Conservation (phyloP, 371 early-diverging fungal species). For the Dinochytrium kinnereticum region DNA sequence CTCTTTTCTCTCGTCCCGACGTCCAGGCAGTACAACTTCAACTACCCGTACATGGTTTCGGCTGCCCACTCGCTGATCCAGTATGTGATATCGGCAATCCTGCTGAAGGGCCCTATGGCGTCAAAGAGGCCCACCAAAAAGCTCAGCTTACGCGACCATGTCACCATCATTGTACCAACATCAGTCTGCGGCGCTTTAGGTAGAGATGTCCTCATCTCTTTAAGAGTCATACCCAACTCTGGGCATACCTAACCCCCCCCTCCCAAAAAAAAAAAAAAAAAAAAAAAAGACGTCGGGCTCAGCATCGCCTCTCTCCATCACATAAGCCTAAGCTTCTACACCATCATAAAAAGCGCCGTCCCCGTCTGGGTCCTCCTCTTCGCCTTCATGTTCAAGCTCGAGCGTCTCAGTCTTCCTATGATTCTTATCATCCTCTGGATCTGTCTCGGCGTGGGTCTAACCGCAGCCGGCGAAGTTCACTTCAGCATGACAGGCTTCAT, state of each 20-base stretch:
- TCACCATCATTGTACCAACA: slow-evolving; percentile 18
- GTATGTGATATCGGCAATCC: slow-evolving; percentile 11
- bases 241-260: too few species aligned
- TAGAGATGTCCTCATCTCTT: neutral
- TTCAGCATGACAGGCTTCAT: slow-evolving; percentile 73
- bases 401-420: slow-evolving; percentile 63
- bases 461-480: slow-evolving; percentile 68
- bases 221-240: too few species aligned
- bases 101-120: slow-evolving; percentile 9
- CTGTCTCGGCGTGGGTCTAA: slow-evolving; percentile 81
- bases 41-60: slow-evolving; percentile 30
- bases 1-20: too few species aligned
- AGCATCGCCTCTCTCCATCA: slow-evolving; percentile 37
- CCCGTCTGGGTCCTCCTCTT: slow-evolving; percentile 90
- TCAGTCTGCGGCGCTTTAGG: slow-evolving; percentile 30
- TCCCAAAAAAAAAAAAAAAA: too few species aligned
- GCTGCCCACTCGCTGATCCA: slow-evolving; percentile 23
- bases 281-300: slow-evolving; percentile 34
- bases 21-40: slow-evolving; percentile 32
- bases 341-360: slow-evolving; percentile 91
- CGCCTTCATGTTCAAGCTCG: slow-evolving; percentile 86
- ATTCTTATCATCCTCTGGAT: slow-evolving; percentile 78
- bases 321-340: slow-evolving; percentile 90
- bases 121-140: neutral
- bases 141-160: neutral